Evolutionary conservation across 768 basidiomycete species (phyloP), one percentile per base, ranked within the genome.

Genomic region (Panus rudis): DNA sequence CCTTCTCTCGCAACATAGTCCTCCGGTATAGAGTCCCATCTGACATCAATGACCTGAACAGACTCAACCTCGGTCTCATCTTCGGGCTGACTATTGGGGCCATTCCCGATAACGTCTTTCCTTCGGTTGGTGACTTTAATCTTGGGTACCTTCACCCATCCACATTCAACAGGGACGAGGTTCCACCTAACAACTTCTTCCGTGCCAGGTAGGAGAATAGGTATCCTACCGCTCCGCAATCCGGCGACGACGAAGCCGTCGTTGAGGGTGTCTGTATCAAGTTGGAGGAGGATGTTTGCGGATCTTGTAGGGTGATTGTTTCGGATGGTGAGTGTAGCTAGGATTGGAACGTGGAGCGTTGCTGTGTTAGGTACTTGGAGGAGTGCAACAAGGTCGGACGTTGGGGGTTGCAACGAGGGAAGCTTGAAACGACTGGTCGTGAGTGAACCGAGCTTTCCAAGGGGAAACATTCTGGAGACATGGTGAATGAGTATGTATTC

Each of bases 211-310:
- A 87, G 66, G n/a, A 97, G 64, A 34, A 84, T 63, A 2, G 88
- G 81, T 7, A 90, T 50, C 8, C 79, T 73, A 3, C 79, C 78
- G 38, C 67, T 75, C 37, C 87, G 69, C 26, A 85, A 58, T 0
- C 93, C 92, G 3, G 87, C 76, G 32, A 92, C 76, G 13, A 92
- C 78, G 60, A 96, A 94, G n/a, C 73, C 70, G 31, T 88, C 87
- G 11, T 72, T 63, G 0, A 63, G 47, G 13, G 64, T 50, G 47
- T 83, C 80, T 1, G 79, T 71, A 42, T 94, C 91, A 22, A 92
- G 69, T 25, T 82, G 76, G 7, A 92, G 71, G 10, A 76, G 68
- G 25, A 93, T 61, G 49, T 80, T 81, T 1, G 84, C 83, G 2
- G 88, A 76, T 26, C 79, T 73, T 6, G 67, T 66, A 3, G 74